These are phyloP conservation scores for Solanum pennellii DNA, from an alignment of 257 asterid species.

Conservation along the genomic window DNA sequence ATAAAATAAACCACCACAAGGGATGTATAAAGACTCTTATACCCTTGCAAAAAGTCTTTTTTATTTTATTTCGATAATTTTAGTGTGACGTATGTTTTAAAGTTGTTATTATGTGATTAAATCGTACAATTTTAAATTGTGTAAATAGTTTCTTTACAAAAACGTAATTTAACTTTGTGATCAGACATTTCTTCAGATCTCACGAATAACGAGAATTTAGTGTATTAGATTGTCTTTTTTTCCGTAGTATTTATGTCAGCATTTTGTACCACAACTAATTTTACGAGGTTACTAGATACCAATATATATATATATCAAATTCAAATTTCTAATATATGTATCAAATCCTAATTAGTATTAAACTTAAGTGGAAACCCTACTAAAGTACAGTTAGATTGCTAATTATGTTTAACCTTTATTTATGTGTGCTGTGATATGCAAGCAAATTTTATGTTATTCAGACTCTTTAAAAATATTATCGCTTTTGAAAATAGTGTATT, in stretches of 20 bases:
- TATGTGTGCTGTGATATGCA: not conserved
- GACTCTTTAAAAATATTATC: too few species aligned
- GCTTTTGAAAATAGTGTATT: too few species aligned
- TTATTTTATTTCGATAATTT: not conserved
- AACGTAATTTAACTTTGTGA: not conserved
- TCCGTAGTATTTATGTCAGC: fast-evolving
- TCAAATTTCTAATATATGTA: not conserved
- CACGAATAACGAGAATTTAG: not conserved
- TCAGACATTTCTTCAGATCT: not conserved
- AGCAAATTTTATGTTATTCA: not conserved
- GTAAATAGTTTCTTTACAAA: not conserved
- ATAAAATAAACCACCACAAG: not conserved
- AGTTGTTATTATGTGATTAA: not conserved
- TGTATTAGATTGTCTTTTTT: too few species aligned
- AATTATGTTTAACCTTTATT: not conserved
- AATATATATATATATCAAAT: too few species aligned
- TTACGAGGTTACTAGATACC: too few species aligned
- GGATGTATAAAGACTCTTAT: not conserved
- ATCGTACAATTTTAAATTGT: not conserved
- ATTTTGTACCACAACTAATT: too few species aligned
- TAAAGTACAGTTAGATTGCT: not conserved
- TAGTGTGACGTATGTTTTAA: not conserved
- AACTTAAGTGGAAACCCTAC: not conserved
- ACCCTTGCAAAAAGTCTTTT: not conserved
- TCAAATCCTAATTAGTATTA: not conserved